Percentiles rank a stretch among this genome's conserved stretches.
Evolutionary conservation across 345 rosid species (phyloP).

Genomic region (Leavenworthia alabamica): DNA sequence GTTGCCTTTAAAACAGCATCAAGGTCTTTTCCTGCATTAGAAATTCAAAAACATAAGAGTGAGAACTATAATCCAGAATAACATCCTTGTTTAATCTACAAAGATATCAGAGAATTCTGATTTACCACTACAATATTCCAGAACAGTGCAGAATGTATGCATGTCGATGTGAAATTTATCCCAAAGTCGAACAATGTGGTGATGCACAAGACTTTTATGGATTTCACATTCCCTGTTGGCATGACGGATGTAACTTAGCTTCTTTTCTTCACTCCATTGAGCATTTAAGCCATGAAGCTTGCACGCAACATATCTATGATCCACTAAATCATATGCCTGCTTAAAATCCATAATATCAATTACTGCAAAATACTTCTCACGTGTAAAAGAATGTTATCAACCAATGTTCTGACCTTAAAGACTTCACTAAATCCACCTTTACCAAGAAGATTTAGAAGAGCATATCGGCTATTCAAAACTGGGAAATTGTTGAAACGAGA

Average conservation of each 20-base stretch:
- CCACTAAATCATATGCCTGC: conserved; percentile 98
- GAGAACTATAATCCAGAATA: conserved; percentile 2
- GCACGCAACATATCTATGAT: conserved; percentile 94
- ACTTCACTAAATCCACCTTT: conserved; percentile 99
- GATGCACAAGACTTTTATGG: conserved; percentile 96
- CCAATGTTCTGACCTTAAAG: conserved; percentile 76
- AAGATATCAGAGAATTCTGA: conserved; percentile 11
- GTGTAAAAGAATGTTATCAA: conserved; percentile 6
- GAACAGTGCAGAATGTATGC: conserved; percentile 92
- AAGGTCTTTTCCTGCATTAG: conserved; percentile 82
- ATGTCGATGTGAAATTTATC: conserved; percentile 95
- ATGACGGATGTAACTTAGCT: conserved; percentile 94
- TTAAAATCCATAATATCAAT: conserved; percentile 62
- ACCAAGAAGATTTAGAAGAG: conserved; percentile 95
- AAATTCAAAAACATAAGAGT: conserved; percentile 3
- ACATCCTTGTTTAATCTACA: neutral
- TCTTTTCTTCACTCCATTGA: conserved; percentile 99
- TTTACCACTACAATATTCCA: conserved; percentile 93
- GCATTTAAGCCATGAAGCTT: conserved; percentile 97
- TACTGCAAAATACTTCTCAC: conserved; percentile 38
- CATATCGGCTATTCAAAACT: conserved; percentile 78
- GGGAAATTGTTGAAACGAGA: conserved; percentile 96
- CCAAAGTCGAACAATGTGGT: conserved; percentile 97
- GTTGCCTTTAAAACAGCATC: conserved; percentile 97
- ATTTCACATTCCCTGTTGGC: conserved; percentile 93